Evolutionary conservation across 148 eudicot genomes (phyloP).

Genomic region (Silene latifolia): DNA sequence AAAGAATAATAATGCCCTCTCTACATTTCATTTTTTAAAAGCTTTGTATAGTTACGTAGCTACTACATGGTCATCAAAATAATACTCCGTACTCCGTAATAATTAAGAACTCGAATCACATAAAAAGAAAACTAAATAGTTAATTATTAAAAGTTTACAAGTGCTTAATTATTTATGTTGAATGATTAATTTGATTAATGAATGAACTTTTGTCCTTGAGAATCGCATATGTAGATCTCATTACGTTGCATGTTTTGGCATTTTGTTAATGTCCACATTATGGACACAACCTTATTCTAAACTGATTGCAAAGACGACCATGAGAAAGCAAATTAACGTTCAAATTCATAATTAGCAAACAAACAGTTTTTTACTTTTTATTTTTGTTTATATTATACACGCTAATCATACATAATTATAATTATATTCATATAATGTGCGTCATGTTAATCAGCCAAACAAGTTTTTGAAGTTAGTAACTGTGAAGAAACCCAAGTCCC

Average conservation of each 20-base stretch:
- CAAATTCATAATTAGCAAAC: conserved; percentile 7
- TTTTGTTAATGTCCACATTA: conserved; percentile 10
- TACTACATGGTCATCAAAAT: too few relatives aligned
- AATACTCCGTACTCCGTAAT: too few relatives aligned
- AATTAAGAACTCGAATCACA: too few relatives aligned
- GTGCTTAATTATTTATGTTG: neutral
- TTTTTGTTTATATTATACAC: neutral
- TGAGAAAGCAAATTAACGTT: neutral
- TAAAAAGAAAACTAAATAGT: neutral
- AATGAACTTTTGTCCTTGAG: neutral
- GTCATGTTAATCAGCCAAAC: neutral
- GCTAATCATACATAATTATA: neutral
- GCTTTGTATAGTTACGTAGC: too few relatives aligned
- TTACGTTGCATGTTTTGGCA: conserved; percentile 18
- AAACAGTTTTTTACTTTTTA: neutral
- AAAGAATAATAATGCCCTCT: neutral
- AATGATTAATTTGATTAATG: neutral
- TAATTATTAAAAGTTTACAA: too few relatives aligned
- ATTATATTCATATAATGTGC: neutral
- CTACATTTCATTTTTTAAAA: too few relatives aligned
- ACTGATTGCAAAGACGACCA: neutral
- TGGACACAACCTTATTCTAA: neutral
- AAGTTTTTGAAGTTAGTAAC: neutral
- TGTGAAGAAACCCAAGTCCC: too few relatives aligned
- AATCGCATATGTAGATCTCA: conserved; percentile 4